Conservation (phyloP, 176 grass and related monocot species). For the Aegilops sharonensis region DNA sequence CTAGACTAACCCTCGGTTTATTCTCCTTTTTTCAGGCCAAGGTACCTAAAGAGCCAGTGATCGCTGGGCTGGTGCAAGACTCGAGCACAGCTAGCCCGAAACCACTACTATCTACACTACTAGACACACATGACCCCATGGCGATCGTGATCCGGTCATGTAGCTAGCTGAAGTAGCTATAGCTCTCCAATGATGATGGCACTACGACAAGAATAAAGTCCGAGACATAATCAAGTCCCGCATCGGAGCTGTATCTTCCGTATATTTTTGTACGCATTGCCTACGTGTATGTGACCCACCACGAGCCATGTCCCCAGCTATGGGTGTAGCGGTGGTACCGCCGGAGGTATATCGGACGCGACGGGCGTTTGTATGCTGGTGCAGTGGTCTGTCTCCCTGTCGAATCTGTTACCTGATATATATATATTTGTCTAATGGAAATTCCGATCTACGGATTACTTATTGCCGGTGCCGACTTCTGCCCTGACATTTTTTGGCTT, state of each 20-base stretch:
- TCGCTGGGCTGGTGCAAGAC: not conserved
- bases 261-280: conserved; percentile 21
- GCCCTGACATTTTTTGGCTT: not conserved
- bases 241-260: conserved; percentile 33
- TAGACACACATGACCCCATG: conserved; percentile 5
- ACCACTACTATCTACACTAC: conserved; percentile 10
- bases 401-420: not conserved
- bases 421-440: not conserved
- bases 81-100: not conserved
- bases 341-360: not conserved
- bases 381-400: not conserved
- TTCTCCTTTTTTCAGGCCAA: not conserved
- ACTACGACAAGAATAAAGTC: not conserved
- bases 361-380: conserved; percentile 11
- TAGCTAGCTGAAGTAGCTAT: not conserved
- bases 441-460: conserved; percentile 8
- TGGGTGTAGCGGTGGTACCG: conserved; percentile 1
- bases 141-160: not conserved
- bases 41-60: conserved; percentile 17
- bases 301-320: conserved; percentile 19
- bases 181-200: not conserved
- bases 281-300: conserved; percentile 13
- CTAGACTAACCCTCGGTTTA: not conserved
- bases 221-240: conserved; percentile 22
- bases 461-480: not conserved